Evolutionary conservation across 495 filamentous ascomycete species (phyloP), one percentile per base, ranked within the genome.

Genomic region (Neurospora sp.): DNA sequence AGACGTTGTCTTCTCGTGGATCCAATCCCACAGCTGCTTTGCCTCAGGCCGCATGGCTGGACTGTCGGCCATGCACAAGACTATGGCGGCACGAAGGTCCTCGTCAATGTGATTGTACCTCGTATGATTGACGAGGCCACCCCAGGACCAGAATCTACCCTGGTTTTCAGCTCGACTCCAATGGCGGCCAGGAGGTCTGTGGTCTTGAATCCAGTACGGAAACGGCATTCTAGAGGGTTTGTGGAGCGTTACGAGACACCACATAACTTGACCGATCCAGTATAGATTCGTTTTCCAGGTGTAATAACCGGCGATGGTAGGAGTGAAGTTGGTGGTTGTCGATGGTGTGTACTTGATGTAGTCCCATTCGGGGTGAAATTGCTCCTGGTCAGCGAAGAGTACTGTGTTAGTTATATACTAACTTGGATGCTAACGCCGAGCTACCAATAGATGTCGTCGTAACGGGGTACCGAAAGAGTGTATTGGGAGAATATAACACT

Each of bases 321-420:
- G 28, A 17, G 5, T 34, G 54, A 66, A 34, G 54, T 36, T 19
- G 28, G 6, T 6, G 11, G 54, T 17, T 34, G 24, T 19, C 6
- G 28, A 66, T 17, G 54, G 54, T 4, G 54, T 66, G 54, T 31
- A 36, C 38, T 42, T 45, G n/a, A 71, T 71, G 24, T 71, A 11
- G 21, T 71, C 70, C 70, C 70, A 71, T 42, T 71, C 70, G 28
- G 37, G 28, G 39, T 71, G 70, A 15, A 71, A 71, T 71, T 71
- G 70, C 19, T 71, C 36, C 70, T 71, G 24, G 10, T n/a, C 17
- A 7, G 39, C 9, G 39, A 48, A 48, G 13, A 31, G 3, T n/a
- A 4, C 0, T 31, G 70, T 43, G 39, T 31, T 43, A 43, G 39
- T 39, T 5, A 31, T 28, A 31, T 28, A 8, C 15, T 4, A 9